Evolutionary conservation across 2,329 filamentous ascomycete genomes (phyloP).

Genomic region (Curvularia sp.): DNA sequence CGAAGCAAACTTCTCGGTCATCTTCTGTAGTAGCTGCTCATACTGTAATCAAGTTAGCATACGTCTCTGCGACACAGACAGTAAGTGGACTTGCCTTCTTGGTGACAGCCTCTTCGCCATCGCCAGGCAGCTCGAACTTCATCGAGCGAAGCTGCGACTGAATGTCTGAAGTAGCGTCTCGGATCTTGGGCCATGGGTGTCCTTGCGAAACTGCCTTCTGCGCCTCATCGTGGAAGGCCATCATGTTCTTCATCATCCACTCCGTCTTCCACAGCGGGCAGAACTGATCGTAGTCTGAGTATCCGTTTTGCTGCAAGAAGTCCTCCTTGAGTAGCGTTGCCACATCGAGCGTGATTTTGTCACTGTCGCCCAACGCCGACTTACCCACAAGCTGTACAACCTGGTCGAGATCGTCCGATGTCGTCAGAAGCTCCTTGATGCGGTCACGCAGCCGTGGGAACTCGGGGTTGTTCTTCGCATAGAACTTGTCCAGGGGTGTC

Average conservation of each 20-base stretch:
- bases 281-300: conserved; percentile 99
- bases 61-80: neutral
- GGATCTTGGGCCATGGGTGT: conserved; percentile 89
- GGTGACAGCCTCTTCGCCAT: conserved; percentile 78
- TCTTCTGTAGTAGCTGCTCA: conserved; percentile 85
- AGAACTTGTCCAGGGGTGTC: conserved; percentile 85
- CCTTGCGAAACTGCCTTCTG: conserved; percentile 95
- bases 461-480: conserved; percentile 90
- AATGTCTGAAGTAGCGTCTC: conserved; percentile 86
- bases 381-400: conserved; percentile 99
- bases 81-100: conserved; percentile 73
- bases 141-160: conserved; percentile 85
- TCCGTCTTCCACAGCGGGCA: conserved; percentile 99
- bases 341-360: conserved; percentile 98
- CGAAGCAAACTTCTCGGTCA: conserved; percentile 97
- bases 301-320: conserved; percentile 98
- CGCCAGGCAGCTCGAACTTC: conserved; percentile 93
- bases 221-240: conserved; percentile 96
- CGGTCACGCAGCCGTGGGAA: conserved; percentile 93
- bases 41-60: conserved; percentile 68
- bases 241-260: conserved; percentile 99
- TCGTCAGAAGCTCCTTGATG: conserved; percentile 90
- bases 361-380: conserved; percentile 90
- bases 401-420: conserved; percentile 96
- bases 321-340: conserved; percentile 95